Conservation (phyloP, 2,329 filamentous ascomycete species). For the Phyllosticta capitalensis region DNA sequence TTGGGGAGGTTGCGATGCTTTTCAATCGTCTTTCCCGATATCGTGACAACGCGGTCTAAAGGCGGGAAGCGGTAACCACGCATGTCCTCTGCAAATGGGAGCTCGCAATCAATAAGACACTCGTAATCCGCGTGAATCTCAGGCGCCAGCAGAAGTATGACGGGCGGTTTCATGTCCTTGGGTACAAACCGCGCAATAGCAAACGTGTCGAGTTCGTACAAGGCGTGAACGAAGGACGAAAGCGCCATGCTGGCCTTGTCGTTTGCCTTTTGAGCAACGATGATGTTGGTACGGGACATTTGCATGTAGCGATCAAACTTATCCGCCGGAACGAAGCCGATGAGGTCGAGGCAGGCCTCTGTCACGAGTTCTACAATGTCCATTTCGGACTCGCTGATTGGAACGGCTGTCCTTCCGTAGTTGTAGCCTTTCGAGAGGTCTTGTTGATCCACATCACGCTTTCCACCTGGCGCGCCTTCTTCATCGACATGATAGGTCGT, state of each 20-base stretch:
- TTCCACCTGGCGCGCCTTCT: constrained; percentile 62
- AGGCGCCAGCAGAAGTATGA: constrained; percentile 70
- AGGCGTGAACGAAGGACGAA: constrained; percentile 79
- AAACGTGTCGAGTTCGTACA: constrained; percentile 76
- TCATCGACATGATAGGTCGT: constrained; percentile 76
- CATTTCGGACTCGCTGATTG: constrained; percentile 76
- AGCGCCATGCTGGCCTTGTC: constrained; percentile 75
- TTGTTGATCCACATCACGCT: constrained; percentile 71
- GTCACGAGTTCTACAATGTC: constrained; percentile 86
- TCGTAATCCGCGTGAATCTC: constrained; percentile 70
- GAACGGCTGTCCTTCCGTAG: constrained; percentile 85
- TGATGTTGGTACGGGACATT: constrained; percentile 71
- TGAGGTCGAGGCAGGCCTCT: constrained; percentile 61
- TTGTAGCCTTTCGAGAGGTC: constrained; percentile 87
- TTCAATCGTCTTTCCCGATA: constrained; percentile 70
- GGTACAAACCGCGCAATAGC: constrained; percentile 76
- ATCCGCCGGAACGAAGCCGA: constrained; percentile 72
- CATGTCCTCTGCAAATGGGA: constrained; percentile 90
- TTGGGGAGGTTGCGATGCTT: constrained; percentile 78
- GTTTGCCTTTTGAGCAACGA: constrained; percentile 67
- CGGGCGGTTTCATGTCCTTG: constrained; percentile 73
- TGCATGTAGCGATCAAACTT: constrained; percentile 78
- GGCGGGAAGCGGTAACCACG: constrained; percentile 86
- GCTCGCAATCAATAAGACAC: constrained; percentile 77
- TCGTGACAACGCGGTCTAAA: constrained; percentile 74